Conservation (phyloP, 352 stramenopile species). For the Thraustochytrium striatum region DNA sequence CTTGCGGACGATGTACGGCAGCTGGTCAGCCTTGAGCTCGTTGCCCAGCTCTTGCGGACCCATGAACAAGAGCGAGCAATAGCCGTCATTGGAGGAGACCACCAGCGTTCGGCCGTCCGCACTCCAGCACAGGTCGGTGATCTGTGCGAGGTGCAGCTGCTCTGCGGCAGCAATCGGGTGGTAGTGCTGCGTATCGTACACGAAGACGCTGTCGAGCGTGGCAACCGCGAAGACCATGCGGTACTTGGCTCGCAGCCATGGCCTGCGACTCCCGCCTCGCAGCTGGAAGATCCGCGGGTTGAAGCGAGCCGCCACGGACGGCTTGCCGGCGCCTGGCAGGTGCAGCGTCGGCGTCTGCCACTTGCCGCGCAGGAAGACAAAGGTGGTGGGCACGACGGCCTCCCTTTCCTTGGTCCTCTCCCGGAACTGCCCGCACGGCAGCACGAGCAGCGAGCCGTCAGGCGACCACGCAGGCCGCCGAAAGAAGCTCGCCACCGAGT, state of each 20-base stretch:
- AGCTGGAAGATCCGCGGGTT: slow-evolving; percentile 85
- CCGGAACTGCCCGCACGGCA: slow-evolving; percentile 70
- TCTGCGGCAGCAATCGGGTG: slow-evolving; percentile 79
- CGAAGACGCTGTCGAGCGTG: slow-evolving; percentile 83
- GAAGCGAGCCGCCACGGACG: slow-evolving; percentile 83
- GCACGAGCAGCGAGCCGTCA: slow-evolving; percentile 84
- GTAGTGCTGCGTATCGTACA: slow-evolving; percentile 85
- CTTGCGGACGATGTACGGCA: neutral
- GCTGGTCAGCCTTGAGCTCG: neutral
- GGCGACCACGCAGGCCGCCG: slow-evolving; percentile 81
- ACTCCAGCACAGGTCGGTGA: slow-evolving; percentile 88
- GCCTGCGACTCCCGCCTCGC: slow-evolving; percentile 49
- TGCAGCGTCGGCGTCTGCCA: slow-evolving; percentile 83
- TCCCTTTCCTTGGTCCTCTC: too few species aligned
- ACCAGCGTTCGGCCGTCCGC: slow-evolving; percentile 79
- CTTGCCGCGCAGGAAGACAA: slow-evolving; percentile 86
- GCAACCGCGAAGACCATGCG: slow-evolving; percentile 86
- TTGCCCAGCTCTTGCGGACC: slow-evolving; percentile 70
- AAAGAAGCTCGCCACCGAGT: slow-evolving; percentile 89
- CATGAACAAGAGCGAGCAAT: slow-evolving; percentile 88
- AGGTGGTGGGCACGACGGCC: slow-evolving; percentile 72
- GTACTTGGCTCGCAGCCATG: slow-evolving; percentile 74
- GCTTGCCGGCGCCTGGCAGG: slow-evolving; percentile 82
- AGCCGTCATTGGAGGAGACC: slow-evolving; percentile 89
- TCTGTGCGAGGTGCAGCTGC: slow-evolving; percentile 86